A percentile compares a stretch with the other conserved stretches of the same genome.
Conservation (phyloP, 1,284 basidiomycete genomes). For the Cryptococcus sp. region DNA sequence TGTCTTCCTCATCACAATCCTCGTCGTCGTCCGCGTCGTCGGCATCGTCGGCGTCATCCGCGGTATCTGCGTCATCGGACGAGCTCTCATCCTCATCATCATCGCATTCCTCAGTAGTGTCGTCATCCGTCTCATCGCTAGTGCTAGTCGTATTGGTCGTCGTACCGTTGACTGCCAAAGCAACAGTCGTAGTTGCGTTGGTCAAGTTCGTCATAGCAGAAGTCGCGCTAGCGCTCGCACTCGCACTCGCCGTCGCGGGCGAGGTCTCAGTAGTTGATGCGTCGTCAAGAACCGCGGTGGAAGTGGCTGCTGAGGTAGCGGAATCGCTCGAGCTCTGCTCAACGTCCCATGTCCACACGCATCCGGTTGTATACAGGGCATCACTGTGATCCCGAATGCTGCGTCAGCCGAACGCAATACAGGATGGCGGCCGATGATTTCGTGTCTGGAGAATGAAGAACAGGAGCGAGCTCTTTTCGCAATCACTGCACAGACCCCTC, state of each 20-base stretch:
- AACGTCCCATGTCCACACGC: conserved; percentile 41
- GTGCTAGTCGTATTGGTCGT: conserved; percentile 2
- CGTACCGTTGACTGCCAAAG: neutral
- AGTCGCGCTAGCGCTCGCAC: neutral
- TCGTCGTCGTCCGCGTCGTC: conserved; percentile 6
- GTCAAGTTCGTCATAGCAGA: conserved; percentile 3
- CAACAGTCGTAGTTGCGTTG: neutral
- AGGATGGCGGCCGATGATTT: too few relatives aligned
- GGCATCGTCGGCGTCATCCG: conserved; percentile 7
- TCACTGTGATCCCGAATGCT: conserved; percentile 14
- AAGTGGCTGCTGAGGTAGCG: conserved; percentile 1
- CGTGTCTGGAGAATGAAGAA: too few relatives aligned
- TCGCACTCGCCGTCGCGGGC: neutral
- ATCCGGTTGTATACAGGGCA: conserved; percentile 29
- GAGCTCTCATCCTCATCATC: conserved; percentile 6
- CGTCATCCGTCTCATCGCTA: conserved; percentile 10
- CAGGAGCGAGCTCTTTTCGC: too few relatives aligned
- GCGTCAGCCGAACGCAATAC: too few relatives aligned
- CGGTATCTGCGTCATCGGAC: conserved; percentile 7
- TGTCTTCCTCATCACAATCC: neutral
- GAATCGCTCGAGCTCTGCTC: conserved; percentile 4
- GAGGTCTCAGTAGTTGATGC: neutral
- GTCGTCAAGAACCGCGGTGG: conserved; percentile 2
- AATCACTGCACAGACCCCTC: too few relatives aligned
- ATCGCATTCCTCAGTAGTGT: conserved; percentile 12